Conservation (phyloP, 139 green algal genomes). For the Auxenochlorella protothecoides region DNA sequence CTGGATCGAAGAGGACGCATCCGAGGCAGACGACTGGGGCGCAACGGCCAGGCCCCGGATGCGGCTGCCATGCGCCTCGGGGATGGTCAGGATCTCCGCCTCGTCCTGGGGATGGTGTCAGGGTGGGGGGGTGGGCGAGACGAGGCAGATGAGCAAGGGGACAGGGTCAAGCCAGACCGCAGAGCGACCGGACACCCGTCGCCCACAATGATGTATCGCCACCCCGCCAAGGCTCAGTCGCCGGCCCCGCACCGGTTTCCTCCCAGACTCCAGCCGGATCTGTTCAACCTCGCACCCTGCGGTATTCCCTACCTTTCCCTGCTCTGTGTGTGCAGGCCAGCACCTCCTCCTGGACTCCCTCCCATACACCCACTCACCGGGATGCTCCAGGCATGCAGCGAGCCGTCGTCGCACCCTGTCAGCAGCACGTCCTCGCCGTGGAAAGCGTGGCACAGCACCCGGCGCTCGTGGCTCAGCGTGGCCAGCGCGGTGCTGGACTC, state of each 20-base stretch:
- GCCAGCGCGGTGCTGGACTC: slow-evolving; percentile 7
- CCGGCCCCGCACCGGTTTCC: too few species aligned
- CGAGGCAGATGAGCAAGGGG: not conserved
- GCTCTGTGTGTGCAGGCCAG: too few species aligned
- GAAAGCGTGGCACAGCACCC: slow-evolving; percentile 26
- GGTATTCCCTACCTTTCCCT: not conserved
- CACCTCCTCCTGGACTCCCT: too few species aligned
- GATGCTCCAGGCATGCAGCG: slow-evolving; percentile 40
- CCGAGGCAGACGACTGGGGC: not conserved
- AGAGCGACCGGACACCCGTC: not conserved
- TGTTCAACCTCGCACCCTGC: too few species aligned
- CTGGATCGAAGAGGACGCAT: not conserved
- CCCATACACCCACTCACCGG: not conserved
- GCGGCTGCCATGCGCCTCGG: slow-evolving; percentile 13
- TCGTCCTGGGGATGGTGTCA: not conserved
- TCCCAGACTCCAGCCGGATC: not conserved
- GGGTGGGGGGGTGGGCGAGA: not conserved
- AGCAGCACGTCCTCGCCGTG: slow-evolving; percentile 6
- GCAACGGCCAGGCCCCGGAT: slow-evolving; percentile 8
- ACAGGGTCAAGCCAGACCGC: not conserved
- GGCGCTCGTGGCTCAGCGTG: slow-evolving; percentile 17
- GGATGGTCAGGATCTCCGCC: slow-evolving; percentile 16
- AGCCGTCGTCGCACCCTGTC: slow-evolving; percentile 31
- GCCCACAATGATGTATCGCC: not conserved
- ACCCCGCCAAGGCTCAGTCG: too few species aligned